Base-by-base conservation (phyloP, 2,329 filamentous ascomycete species). In the Juglanconis oblonga region DNA sequence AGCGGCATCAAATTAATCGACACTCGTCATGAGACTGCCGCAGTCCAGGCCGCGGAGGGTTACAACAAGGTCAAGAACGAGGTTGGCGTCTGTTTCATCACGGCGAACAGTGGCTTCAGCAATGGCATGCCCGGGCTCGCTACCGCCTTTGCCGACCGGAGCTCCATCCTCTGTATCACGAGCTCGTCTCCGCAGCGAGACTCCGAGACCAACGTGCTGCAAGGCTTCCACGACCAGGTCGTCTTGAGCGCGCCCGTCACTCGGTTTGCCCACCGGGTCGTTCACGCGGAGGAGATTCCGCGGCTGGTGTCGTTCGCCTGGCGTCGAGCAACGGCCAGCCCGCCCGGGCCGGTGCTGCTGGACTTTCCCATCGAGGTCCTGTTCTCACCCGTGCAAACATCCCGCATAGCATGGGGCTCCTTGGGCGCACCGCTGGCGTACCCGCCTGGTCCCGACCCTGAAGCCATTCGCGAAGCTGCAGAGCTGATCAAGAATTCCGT, bases 201-300 rank as follows among this genome's bases (percentile, higher is more conserved):
- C 59, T 73, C 75, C 6, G 77, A 79, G 62, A 79, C 74, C 31
- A 80, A 80, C 61, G 71, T 72, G 1, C 72, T 80, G 0, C 77
- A 80, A 63, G 78, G 76, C 6, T 76, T 75, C 49, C 74, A 77
- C 59, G 77, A 81, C 62, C 77, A 80, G 59, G 71, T 79, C 4
- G 74, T 79, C 3, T 69, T 76, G 1, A 71, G 77, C 1, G 74
- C 73, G 35, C 75, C 76, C 0, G 62, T 80, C 42, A 79, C 76
- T 7, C 80, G 79, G 55, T 79, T 79, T 57, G 74, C 73, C 2
- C 76, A 79, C 63, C 73, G 76, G 0, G 70, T 79, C 31, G 77
- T 76, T 0, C 73, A 73, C 48, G 73, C 75, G 0, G 76, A 76
- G 53, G 77, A 81, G 61, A 76, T 76, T 35, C 77, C 77, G 5